Evolutionary conservation across 495 filamentous ascomycete species (phyloP).

Genomic region (Lasiosphaeria hispida): DNA sequence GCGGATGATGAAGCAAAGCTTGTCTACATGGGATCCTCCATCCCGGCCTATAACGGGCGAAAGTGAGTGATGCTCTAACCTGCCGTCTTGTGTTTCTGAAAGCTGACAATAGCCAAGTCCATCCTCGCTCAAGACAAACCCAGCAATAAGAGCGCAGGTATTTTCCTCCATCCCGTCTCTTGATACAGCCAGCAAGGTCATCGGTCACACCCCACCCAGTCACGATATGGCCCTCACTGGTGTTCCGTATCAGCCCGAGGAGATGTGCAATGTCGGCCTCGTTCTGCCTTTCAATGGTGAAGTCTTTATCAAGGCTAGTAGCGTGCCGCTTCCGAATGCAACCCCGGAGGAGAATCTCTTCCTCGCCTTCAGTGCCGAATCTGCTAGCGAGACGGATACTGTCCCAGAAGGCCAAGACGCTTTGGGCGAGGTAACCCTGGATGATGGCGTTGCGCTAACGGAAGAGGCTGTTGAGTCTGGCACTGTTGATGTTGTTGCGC

Average conservation of each 20-base stretch:
- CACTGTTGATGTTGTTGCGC: conserved; percentile 40
- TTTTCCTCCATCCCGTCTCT: conserved; percentile 6
- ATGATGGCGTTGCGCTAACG: conserved; percentile 54
- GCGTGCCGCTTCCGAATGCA: conserved; percentile 18
- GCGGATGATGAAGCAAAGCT: not conserved
- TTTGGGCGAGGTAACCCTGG: conserved; percentile 32
- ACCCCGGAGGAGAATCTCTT: conserved; percentile 20
- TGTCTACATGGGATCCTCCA: not conserved
- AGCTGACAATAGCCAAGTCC: conserved; percentile 17
- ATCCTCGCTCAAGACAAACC: conserved; percentile 23
- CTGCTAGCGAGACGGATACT: conserved; percentile 14
- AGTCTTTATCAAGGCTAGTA: conserved; percentile 12
- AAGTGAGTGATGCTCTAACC: conserved; percentile 19
- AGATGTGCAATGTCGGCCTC: conserved; percentile 14
- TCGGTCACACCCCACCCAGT: not conserved
- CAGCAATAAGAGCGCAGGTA: not conserved
- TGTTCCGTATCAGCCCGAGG: conserved; percentile 6
- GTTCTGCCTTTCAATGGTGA: conserved; percentile 10
- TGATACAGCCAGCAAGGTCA: not conserved
- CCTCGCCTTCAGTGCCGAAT: conserved; percentile 19
- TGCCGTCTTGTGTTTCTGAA: not conserved
- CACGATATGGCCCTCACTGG: not conserved
- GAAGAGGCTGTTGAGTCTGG: conserved; percentile 56
- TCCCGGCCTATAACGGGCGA: conserved; percentile 15
- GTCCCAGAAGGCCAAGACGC: conserved; percentile 1